Evolutionary conservation across 1,284 basidiomycete species (phyloP).

Genomic region (Ganoderma leucocontextum): DNA sequence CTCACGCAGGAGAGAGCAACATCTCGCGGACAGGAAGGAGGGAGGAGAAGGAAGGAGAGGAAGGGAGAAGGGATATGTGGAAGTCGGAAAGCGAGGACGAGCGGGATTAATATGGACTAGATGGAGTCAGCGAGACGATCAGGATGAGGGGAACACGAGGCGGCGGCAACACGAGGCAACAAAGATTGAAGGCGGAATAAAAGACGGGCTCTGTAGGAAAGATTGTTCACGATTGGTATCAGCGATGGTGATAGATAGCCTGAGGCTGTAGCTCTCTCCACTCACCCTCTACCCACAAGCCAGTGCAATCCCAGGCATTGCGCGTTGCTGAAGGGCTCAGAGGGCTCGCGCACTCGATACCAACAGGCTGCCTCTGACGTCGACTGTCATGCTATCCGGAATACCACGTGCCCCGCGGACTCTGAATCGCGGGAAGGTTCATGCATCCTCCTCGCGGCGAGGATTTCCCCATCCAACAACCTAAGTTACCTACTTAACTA

Average conservation of each 20-base stretch:
- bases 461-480: not conserved
- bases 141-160: slow-evolving; percentile 39
- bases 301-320: slow-evolving; percentile 21
- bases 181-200: slow-evolving; percentile 26
- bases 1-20: slow-evolving; percentile 83
- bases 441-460: not conserved
- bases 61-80: slow-evolving; percentile 17
- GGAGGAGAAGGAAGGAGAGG: slow-evolving; percentile 22
- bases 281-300: slow-evolving; percentile 20
- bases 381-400: not conserved
- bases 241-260: slow-evolving; percentile 33
- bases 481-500: too few species aligned
- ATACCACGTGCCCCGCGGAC: slow-evolving; percentile 9
- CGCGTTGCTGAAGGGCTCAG: not conserved
- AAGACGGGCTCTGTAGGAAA: slow-evolving; percentile 16
- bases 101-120: slow-evolving; percentile 19
- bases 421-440: not conserved
- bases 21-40: slow-evolving; percentile 47
- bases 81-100: slow-evolving; percentile 16
- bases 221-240: slow-evolving; percentile 29
- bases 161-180: slow-evolving; percentile 35
- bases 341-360: not conserved
- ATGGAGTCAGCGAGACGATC: slow-evolving; percentile 37
- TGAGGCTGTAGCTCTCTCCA: slow-evolving; percentile 23
- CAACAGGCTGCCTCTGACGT: not conserved